Evolutionary conservation across 169 alveolate species (phyloP).

Genomic region (Plasmodium knowlesi): DNA sequence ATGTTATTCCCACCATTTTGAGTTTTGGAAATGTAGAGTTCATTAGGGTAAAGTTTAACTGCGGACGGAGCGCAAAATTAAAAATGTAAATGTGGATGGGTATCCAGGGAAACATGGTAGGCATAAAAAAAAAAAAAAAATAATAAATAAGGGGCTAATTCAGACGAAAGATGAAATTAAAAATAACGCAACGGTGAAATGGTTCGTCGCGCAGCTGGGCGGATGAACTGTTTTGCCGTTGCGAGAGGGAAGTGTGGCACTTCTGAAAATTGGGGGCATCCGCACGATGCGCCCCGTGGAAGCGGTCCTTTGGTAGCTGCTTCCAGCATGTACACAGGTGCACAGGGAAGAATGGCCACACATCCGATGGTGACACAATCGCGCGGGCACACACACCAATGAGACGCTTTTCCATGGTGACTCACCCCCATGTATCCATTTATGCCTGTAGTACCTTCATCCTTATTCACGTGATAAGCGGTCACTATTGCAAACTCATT

Average conservation of each 20-base stretch:
- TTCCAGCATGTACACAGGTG: not conserved
- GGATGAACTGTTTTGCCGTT: not conserved
- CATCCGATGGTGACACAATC: not conserved
- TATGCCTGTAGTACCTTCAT: not conserved
- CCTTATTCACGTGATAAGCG: not conserved
- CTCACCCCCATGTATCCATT: not conserved
- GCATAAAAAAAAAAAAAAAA: not conserved
- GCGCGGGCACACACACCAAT: too few species aligned
- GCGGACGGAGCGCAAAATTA: not conserved
- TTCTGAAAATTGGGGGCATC: not conserved
- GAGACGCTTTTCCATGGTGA: too few species aligned
- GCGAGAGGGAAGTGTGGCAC: not conserved
- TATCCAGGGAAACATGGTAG: not conserved
- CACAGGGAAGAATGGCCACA: not conserved
- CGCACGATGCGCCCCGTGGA: too few species aligned
- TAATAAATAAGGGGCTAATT: not conserved
- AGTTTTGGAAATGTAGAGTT: not conserved
- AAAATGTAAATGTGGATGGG: not conserved
- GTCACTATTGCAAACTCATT: not conserved
- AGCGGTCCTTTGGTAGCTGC: not conserved
- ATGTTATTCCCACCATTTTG: not conserved
- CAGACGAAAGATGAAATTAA: not conserved
- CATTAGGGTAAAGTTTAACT: not conserved
- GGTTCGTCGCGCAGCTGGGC: not conserved
- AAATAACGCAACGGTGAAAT: not conserved